Evolutionary conservation across 768 basidiomycete genomes (phyloP).

Genomic region (Goffeauzyma gilvescens): DNA sequence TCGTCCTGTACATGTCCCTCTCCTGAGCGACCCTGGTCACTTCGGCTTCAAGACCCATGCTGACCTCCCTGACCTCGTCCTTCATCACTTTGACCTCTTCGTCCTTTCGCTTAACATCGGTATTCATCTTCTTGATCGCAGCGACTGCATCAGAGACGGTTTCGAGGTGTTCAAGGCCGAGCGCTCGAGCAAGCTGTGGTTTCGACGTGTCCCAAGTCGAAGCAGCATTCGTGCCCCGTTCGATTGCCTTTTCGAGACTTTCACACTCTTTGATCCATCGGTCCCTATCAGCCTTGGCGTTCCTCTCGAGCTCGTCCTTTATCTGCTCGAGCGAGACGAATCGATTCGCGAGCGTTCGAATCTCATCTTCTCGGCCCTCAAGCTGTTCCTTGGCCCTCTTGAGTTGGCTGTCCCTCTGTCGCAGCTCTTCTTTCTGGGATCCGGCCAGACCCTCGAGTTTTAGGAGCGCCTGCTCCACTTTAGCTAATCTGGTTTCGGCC

Average conservation of each 20-base stretch:
- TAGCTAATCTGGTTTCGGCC: slow-evolving; percentile 1
- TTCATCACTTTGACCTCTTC: slow-evolving; percentile 19
- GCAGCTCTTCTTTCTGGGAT: slow-evolving; percentile 1
- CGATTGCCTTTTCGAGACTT: slow-evolving; percentile 10
- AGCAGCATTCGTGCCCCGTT: slow-evolving; percentile 13
- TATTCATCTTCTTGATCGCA: slow-evolving; percentile 17
- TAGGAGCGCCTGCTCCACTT: too few species aligned
- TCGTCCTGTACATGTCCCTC: slow-evolving; percentile 20
- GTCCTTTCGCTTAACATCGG: slow-evolving; percentile 17
- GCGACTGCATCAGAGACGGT: slow-evolving; percentile 13
- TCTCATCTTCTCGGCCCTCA: slow-evolving; percentile 5
- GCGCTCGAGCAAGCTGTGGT: background rate
- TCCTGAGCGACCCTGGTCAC: slow-evolving; percentile 21
- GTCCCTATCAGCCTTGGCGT: slow-evolving; percentile 11
- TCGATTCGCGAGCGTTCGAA: slow-evolving; percentile 14
- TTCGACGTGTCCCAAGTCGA: background rate
- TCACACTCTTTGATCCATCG: slow-evolving; percentile 16
- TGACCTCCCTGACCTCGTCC: slow-evolving; percentile 30
- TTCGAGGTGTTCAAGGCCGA: background rate
- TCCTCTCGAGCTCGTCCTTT: slow-evolving; percentile 11
- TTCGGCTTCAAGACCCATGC: slow-evolving; percentile 30
- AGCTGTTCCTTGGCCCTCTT: background rate
- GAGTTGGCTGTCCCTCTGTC: slow-evolving; percentile 1
- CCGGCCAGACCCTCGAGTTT: too few species aligned
- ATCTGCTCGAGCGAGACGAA: slow-evolving; percentile 14